Evolutionary conservation across 768 basidiomycete species (phyloP).

Genomic region (Sarcomyxa edulis): DNA sequence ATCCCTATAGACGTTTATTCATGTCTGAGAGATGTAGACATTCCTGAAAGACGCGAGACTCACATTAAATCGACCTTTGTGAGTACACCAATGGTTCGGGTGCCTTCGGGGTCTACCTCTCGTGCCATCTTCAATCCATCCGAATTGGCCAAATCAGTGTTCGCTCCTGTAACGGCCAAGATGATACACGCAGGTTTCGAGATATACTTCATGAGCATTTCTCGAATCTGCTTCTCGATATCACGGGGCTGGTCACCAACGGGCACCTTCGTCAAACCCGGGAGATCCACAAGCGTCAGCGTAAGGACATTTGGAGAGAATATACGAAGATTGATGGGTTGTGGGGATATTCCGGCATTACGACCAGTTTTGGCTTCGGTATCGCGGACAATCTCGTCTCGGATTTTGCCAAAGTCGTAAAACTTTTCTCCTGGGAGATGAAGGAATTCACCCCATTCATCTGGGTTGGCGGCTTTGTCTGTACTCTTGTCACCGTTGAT

Average conservation of each 20-base stretch:
- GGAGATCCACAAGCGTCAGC: constrained; percentile 94
- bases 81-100: constrained; percentile 94
- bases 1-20: constrained; percentile 57
- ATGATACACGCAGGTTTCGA: constrained; percentile 94
- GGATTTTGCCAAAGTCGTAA: constrained; percentile 95
- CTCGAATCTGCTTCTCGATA: constrained; percentile 95
- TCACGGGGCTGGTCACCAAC: constrained; percentile 96
- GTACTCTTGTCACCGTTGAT: constrained; percentile 44
- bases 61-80: constrained; percentile 99
- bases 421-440: constrained; percentile 97
- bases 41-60: constrained; percentile 22
- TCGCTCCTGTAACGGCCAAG: constrained; percentile 93
- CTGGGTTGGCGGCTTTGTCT: constrained; percentile 79
- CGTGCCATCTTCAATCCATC: constrained; percentile 95
- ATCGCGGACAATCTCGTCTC: constrained; percentile 93
- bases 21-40: neutral
- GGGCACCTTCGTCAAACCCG: constrained; percentile 92
- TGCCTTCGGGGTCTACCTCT: constrained; percentile 96
- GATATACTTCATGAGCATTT: constrained; percentile 96
- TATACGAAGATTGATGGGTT: constrained; percentile 96
- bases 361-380: constrained; percentile 98
- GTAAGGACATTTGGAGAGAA: constrained; percentile 97
- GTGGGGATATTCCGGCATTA: constrained; percentile 96
- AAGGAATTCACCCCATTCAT: constrained; percentile 99
- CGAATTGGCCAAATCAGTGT: constrained; percentile 97